Evolutionary conservation across 257 asterid species (phyloP).

Genomic region (Ballota nigra): DNA sequence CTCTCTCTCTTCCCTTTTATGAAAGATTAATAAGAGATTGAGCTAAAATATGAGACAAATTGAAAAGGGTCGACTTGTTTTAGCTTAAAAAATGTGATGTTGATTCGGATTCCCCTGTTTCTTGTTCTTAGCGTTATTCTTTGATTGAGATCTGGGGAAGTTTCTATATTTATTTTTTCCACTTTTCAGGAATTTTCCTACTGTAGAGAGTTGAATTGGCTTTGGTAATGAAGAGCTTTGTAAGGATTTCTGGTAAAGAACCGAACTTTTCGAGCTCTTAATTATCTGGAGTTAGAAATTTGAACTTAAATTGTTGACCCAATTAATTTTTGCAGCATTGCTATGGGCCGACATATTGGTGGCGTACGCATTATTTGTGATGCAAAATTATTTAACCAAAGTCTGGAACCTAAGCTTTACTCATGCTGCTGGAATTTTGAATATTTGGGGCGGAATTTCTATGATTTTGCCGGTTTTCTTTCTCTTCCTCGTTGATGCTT

Average conservation of each 20-base stretch:
- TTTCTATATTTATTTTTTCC: neutral
- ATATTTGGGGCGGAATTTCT: slow-evolving; percentile 47
- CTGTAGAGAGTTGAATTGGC: neutral
- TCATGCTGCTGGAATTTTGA: slow-evolving; percentile 64
- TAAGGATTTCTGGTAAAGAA: slow-evolving; percentile 37
- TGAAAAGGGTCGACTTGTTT: neutral
- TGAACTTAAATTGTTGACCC: neutral
- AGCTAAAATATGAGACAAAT: neutral
- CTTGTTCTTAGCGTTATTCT: neutral
- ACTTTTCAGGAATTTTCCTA: neutral
- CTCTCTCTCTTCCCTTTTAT: neutral
- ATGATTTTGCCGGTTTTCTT: slow-evolving; percentile 37
- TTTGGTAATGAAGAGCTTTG: slow-evolving; percentile 35
- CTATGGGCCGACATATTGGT: slow-evolving; percentile 43
- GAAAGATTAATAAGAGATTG: neutral
- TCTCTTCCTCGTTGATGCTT: slow-evolving; percentile 39
- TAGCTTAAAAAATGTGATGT: neutral
- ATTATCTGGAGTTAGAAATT: neutral
- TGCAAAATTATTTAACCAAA: slow-evolving; percentile 59
- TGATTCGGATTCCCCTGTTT: slow-evolving; percentile 2
- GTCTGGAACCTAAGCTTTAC: slow-evolving; percentile 63
- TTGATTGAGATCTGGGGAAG: neutral
- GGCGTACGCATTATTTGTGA: slow-evolving; percentile 42
- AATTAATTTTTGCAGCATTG: slow-evolving; percentile 32
- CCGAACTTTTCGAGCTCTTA: neutral